Evolutionary conservation across 2,329 filamentous ascomycete species (phyloP).

Genomic region (Aureobasidium melanogenum): DNA sequence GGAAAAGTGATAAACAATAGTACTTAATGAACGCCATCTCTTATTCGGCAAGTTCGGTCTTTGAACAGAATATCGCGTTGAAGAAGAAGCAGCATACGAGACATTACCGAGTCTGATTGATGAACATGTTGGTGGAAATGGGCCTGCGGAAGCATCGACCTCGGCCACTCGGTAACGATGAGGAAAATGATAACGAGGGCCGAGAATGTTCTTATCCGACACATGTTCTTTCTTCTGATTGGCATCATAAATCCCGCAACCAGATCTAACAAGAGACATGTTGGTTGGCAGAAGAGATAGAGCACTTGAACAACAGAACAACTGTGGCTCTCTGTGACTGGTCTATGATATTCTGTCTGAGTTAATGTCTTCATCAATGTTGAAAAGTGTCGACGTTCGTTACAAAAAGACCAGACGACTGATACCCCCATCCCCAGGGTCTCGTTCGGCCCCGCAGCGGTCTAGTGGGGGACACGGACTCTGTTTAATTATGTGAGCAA

Average conservation of each 20-base stretch:
- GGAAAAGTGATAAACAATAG: conserved; percentile 1
- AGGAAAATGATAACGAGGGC: neutral
- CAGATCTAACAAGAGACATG: neutral
- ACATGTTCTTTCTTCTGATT: neutral
- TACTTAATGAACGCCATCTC: conserved; percentile 3
- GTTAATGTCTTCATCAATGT: too few relatives aligned
- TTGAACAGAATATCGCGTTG: neutral
- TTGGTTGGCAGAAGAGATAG: neutral
- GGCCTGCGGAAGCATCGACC: neutral
- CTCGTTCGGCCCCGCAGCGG: conserved; percentile 2
- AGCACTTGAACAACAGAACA: neutral
- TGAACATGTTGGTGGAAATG: neutral
- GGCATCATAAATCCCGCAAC: neutral
- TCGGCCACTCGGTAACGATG: neutral
- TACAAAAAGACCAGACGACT: too few relatives aligned
- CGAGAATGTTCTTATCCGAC: neutral
- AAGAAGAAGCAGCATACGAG: neutral
- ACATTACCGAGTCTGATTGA: neutral
- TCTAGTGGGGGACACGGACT: conserved; percentile 3
- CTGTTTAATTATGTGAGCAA: conserved; percentile 7
- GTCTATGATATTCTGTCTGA: neutral
- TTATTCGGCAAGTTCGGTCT: neutral
- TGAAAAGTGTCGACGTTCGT: too few relatives aligned
- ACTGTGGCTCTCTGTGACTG: neutral
- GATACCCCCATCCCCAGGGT: neutral